Base-by-base conservation (phyloP, 2,329 filamentous ascomycete genomes). In the Cladosporium sp. region DNA sequence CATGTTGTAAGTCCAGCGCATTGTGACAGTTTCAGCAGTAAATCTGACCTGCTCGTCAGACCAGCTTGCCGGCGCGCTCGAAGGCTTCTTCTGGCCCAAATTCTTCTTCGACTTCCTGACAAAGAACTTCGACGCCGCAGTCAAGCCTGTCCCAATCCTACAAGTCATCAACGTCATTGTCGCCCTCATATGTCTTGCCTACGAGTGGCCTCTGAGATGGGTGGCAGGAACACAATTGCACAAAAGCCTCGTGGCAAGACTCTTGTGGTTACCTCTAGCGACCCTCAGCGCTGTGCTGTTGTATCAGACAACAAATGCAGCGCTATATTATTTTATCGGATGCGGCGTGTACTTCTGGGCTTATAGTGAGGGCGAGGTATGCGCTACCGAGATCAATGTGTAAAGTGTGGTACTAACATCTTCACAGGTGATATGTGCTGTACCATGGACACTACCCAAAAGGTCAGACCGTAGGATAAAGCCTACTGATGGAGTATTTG, bases 101-200 rank as follows among this genome's bases (percentile, higher is more conserved):
- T 88, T 99, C 71, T 96, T 99, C 77, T 99, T 90, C 88, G 94
- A 99, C 75, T 96, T 96, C 73, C 77, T 94, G 64, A 97, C 93
- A 60, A 91, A 90, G 70, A 91, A 90, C 67, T 85, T 99, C 66
- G 90, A 99, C 71, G 81, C 79, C 56, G 89, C 88, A 49, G 90
- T 97, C 61, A 91, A 89, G 68, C 93, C 93, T 0, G 74, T 94
- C n/a, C 94, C 94, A 1, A 79, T 91, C 51, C 80, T 99, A 15
- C 94, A 99, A 73, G 89, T 88, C 68, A 81, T 97, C 77, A 99
- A 99, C 70, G 78, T 99, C 22, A 20, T 97, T 44, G 81, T 96
- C 68, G 92, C 90, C 15, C 66, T 97, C 58, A 71, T 88, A 62
- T 87, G 90, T 67, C 75, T 97, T 25, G 88, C 87, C 4, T 92